Percentiles rank a stretch among this genome's conserved stretches.
phyloP scores from a whole-genome alignment of 768 basidiomycete species.

The Hebeloma cylindrosporum region DNA sequence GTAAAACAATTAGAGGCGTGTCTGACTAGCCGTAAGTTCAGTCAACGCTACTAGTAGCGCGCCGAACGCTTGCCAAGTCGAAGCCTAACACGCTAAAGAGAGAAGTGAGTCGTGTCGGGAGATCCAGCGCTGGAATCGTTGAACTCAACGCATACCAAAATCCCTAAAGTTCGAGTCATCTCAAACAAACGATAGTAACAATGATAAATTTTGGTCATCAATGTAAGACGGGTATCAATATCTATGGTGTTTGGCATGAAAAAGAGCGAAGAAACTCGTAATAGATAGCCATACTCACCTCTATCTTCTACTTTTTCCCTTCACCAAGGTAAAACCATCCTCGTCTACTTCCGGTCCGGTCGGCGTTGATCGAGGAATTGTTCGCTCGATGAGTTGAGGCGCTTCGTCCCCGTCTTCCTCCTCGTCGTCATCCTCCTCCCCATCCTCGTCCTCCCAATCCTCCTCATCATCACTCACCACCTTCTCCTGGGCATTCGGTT shows the following conservation, averaged over 20 bases:
- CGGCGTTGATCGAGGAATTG: slow-evolving; percentile 13
- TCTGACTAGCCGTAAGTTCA: too few relatives aligned
- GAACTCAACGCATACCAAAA: too few relatives aligned
- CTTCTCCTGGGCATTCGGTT: slow-evolving; percentile 47
- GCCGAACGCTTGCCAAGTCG: too few relatives aligned
- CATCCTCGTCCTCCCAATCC: slow-evolving; percentile 48
- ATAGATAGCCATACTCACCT: slow-evolving; percentile 5
- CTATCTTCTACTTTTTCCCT: slow-evolving; percentile 51
- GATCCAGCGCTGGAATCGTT: too few relatives aligned
- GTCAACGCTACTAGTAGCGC: too few relatives aligned
- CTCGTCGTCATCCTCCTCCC: slow-evolving; percentile 45
- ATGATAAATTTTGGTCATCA: background rate
- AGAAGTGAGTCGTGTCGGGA: too few relatives aligned
- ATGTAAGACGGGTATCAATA: background rate
- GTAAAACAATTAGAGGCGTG: too few relatives aligned
- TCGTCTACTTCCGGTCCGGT: slow-evolving; percentile 77
- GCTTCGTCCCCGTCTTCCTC: slow-evolving; percentile 49
- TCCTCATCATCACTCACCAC: slow-evolving; percentile 42
- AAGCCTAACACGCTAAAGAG: too few relatives aligned
- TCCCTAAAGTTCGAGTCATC: too few relatives aligned
- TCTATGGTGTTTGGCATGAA: too few relatives aligned
- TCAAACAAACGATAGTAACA: too few relatives aligned
- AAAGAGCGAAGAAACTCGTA: too few relatives aligned
- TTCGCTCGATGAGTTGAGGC: slow-evolving; percentile 54
- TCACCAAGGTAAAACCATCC: slow-evolving; percentile 89